Base-by-base conservation (phyloP, 1,284 basidiomycete genomes). In the Microbotryomycetes sp. region DNA sequence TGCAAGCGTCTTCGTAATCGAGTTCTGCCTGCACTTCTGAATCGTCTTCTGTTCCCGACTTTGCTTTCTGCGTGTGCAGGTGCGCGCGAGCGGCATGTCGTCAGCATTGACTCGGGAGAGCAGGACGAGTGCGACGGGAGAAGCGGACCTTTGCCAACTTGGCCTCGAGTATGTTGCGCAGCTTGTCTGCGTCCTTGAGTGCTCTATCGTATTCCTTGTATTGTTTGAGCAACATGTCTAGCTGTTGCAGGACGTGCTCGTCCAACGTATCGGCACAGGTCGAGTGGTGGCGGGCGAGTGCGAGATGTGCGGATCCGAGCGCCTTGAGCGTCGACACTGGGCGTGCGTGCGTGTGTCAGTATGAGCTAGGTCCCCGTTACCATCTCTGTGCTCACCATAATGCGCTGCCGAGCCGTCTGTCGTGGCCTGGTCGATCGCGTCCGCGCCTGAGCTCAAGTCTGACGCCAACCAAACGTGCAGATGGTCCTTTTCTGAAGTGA, bases 11-110 rank as follows among this genome's bases (percentile, higher is more conserved):
- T 7, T 15, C n/a, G 50, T 62, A 62, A 0, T 28, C 54, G n/a
- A 23, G 51, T 21, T 65, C 52, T 13, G 57, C 53, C 4, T 55
- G 23, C 5, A 62, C 29, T 18, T 65, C 64, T n/a, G 30, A 35
- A 45, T 65, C 60, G 48, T 52, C 49, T 9, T 65, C 64, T 2
- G 60, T 56, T 15, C 48, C 60, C 41, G 57, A 59, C 45, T 65
- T 65, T 15, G 56, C 45, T 21, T 62, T 65, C 11, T 62, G 56
- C 5, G 45, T 46, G 57, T 61, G 30, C 15, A 27, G 0, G n/a
- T n/a, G n/a, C n/a, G n/a, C n/a, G n/a, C n/a, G n/a, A n/a, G n/a
- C n/a, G n/a, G n/a, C n/a, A n/a, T n/a, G n/a, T n/a, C n/a, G n/a
- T n/a, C n/a, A 15, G n/a, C 18, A 9, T 13, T 45, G 1, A 4